Conservation (phyloP, 2,329 filamentous ascomycete species). For the Fusarium goolgardi region DNA sequence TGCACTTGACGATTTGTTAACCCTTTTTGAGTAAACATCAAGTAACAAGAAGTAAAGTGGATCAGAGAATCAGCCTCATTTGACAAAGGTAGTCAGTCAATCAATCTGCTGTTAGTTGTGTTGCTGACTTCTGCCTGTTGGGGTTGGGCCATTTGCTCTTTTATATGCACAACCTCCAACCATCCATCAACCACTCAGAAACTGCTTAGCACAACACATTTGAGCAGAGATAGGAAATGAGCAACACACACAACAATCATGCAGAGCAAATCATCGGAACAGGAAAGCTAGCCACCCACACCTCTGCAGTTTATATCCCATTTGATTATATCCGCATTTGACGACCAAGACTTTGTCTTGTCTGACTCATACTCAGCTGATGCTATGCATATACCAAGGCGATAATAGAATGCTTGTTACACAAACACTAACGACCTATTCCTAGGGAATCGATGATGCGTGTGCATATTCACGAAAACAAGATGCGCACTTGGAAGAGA, state of each 20-base stretch:
- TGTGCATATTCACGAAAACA: conserved; percentile 23
- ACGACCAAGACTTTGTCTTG: not conserved
- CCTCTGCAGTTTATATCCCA: not conserved
- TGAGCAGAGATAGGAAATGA: conserved; percentile 13
- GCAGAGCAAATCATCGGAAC: not conserved
- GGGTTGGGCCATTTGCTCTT: conserved; percentile 3
- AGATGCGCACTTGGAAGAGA: not conserved
- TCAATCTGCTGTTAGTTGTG: not conserved
- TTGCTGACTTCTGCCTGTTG: conserved; percentile 18
- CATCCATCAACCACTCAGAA: conserved; percentile 11
- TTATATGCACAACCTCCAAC: not conserved
- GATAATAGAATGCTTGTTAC: not conserved
- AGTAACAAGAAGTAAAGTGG: too few relatives aligned
- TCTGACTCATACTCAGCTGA: conserved; percentile 9
- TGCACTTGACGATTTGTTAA: not conserved
- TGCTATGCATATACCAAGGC: not conserved
- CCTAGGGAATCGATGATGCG: conserved; percentile 1
- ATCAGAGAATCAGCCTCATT: not conserved
- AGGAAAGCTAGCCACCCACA: not conserved
- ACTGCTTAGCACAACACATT: not conserved
- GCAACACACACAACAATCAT: conserved; percentile 10
- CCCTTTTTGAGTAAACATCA: not conserved
- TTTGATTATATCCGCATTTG: not conserved
- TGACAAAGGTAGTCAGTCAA: too few relatives aligned
- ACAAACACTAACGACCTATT: conserved; percentile 1